phyloP scores from a whole-genome alignment of 768 basidiomycete genomes.

The Tylopilus vinaceipallidus region DNA sequence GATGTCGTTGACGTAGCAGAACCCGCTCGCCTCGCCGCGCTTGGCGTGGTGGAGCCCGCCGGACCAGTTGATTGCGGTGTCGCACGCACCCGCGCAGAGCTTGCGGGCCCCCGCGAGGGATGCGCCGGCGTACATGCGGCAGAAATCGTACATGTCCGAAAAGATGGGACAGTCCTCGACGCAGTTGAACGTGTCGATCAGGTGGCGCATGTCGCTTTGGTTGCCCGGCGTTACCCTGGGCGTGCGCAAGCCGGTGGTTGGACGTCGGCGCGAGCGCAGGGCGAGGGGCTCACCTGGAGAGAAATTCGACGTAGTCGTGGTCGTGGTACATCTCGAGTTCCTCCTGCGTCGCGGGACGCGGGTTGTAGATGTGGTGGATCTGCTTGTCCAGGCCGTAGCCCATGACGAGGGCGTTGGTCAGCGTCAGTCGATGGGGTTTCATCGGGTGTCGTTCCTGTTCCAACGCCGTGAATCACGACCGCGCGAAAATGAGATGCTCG shows the following conservation, averaged over 20 bases:
- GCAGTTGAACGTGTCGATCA: constrained; percentile 88
- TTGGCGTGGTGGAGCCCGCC: constrained; percentile 98
- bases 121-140: constrained; percentile 89
- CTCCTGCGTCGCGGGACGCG: constrained; percentile 81
- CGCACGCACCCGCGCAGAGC: constrained; percentile 78
- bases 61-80: constrained; percentile 99
- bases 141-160: constrained; percentile 91
- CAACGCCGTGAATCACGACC: neutral
- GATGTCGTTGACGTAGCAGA: constrained; percentile 98
- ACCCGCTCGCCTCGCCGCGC: constrained; percentile 95
- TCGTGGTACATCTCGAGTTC: constrained; percentile 94
- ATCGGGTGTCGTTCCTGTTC: constrained; percentile 94
- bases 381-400: constrained; percentile 96
- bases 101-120: constrained; percentile 90
- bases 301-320: constrained; percentile 92
- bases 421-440: constrained; percentile 95
- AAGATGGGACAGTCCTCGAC: constrained; percentile 98
- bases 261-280: neutral
- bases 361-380: constrained; percentile 89
- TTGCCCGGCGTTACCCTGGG: constrained; percentile 86
- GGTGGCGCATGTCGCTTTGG: constrained; percentile 63
- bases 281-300: constrained; percentile 64
- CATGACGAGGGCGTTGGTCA: constrained; percentile 94
- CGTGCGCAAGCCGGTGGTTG: neutral
- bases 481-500: neutral